Conservation (phyloP, 2,329 filamentous ascomycete genomes). For the Penicillium sp. region DNA sequence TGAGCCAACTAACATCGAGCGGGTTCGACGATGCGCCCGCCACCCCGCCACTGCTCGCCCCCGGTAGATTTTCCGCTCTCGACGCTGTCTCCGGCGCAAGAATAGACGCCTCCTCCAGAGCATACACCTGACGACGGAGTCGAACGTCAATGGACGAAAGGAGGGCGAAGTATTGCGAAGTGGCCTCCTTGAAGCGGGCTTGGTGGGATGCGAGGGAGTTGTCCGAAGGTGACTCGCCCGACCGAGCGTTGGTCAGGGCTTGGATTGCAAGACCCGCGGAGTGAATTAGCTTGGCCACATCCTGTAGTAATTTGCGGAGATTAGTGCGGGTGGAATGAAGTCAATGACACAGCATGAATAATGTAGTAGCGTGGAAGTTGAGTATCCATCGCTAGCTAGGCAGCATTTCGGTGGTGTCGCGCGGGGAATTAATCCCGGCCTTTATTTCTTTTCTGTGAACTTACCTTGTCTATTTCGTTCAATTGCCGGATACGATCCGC, state of each 20-base stretch:
- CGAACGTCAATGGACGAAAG: constrained; percentile 66
- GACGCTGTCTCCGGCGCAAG: constrained; percentile 49
- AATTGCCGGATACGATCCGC: constrained; percentile 73
- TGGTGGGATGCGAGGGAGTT: constrained; percentile 53
- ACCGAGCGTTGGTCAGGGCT: constrained; percentile 49
- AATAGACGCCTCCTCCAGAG: constrained; percentile 71
- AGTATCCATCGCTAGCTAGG: no score
- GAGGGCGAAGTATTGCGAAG: constrained; percentile 57
- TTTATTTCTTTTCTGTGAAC: no score
- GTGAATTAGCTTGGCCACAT: constrained; percentile 48
- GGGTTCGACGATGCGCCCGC: no score
- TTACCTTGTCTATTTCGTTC: constrained; percentile 66
- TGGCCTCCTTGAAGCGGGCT: constrained; percentile 49
- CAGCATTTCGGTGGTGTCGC: no score
- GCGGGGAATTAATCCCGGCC: no score
- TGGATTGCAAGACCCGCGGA: constrained; percentile 56
- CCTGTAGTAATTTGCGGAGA: no score
- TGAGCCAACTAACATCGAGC: constrained; percentile 82
- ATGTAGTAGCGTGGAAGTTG: no score
- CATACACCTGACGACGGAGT: constrained; percentile 66
- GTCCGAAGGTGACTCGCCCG: constrained; percentile 37
- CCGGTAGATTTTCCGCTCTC: no score
- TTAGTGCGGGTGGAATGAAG: no score
- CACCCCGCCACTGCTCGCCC: no score
- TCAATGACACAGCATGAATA: no score